These are phyloP conservation scores for Pinus taeda DNA, from an alignment of 75 land plant species.

Conservation along the genomic window DNA sequence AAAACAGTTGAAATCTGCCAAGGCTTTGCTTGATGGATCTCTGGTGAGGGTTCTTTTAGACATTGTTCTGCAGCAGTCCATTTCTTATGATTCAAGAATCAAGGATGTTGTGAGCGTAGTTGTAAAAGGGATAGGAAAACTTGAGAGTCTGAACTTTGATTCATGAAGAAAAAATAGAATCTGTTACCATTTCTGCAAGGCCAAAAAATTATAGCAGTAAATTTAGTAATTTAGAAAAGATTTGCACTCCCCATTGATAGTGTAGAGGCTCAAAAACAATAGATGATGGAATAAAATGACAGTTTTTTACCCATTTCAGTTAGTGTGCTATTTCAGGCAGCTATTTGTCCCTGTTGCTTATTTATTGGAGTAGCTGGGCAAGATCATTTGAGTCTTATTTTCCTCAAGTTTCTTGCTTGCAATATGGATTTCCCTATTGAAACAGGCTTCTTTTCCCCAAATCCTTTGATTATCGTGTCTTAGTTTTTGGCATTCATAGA, in stretches of 20 bases:
- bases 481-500: too few relatives aligned
- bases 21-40: slow-evolving; percentile 67
- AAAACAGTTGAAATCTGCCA: slow-evolving; percentile 45
- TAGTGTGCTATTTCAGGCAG: too few relatives aligned
- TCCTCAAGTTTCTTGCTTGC: not conserved
- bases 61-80: not conserved
- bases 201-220: too few relatives aligned
- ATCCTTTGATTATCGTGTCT: too few relatives aligned
- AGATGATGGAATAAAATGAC: too few relatives aligned
- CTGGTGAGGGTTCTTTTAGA: slow-evolving; percentile 43
- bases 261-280: too few relatives aligned
- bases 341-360: too few relatives aligned
- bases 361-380: slow-evolving; percentile 6
- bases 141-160: not conserved
- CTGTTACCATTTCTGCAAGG: not conserved
- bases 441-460: not conserved
- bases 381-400: not conserved
- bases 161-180: not conserved
- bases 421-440: not conserved
- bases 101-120: not conserved
- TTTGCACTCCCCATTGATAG: too few relatives aligned
- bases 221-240: too few relatives aligned
- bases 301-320: too few relatives aligned
- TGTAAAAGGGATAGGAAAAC: not conserved
- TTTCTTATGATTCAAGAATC: not conserved